Conservation (phyloP, 805 yeast species). For the Wickerhamomyces chaumierensis region DNA sequence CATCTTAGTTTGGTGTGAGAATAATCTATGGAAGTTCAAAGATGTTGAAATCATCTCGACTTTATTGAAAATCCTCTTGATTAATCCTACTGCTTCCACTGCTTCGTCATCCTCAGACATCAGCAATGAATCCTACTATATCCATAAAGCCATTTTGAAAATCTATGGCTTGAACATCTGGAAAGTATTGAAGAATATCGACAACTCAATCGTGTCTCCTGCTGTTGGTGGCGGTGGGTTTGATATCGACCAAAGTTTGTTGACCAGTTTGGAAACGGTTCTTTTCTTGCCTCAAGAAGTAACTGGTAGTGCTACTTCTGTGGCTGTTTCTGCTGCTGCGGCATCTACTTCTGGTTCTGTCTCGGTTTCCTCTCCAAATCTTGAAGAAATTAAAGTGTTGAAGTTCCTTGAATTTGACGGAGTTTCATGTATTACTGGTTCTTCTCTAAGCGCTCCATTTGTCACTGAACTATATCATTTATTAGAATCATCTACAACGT, state of each 20-base stretch:
- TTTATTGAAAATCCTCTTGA: conserved; percentile 26
- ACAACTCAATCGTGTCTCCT: conserved; percentile 1
- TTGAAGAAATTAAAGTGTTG: not conserved
- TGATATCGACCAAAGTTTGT: conserved; percentile 1
- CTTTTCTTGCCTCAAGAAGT: no score
- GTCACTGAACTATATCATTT: conserved; percentile 11
- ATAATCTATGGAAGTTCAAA: conserved; percentile 25
- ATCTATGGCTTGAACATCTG: conserved; percentile 12
- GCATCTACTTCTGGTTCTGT: not conserved
- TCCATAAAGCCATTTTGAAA: conserved; percentile 29
- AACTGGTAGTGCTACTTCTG: no score
- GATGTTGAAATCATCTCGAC: conserved; percentile 25
- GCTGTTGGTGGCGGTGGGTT: not conserved
- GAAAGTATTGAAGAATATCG: conserved; percentile 7
- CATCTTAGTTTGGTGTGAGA: conserved; percentile 39
- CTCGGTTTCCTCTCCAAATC: not conserved
- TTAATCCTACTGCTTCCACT: conserved; percentile 25
- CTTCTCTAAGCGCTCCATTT: conserved; percentile 9
- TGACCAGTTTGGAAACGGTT: conserved; percentile 1
- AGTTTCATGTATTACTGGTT: not conserved
- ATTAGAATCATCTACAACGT: conserved; percentile 12
- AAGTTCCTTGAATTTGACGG: not conserved
- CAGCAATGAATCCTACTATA: conserved; percentile 33
- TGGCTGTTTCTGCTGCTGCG: no score
- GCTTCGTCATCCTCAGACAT: no score